These are phyloP conservation scores for Cyclotella cryptica DNA, from an alignment of 108 stramenopile genomes.

Conservation along the genomic window DNA sequence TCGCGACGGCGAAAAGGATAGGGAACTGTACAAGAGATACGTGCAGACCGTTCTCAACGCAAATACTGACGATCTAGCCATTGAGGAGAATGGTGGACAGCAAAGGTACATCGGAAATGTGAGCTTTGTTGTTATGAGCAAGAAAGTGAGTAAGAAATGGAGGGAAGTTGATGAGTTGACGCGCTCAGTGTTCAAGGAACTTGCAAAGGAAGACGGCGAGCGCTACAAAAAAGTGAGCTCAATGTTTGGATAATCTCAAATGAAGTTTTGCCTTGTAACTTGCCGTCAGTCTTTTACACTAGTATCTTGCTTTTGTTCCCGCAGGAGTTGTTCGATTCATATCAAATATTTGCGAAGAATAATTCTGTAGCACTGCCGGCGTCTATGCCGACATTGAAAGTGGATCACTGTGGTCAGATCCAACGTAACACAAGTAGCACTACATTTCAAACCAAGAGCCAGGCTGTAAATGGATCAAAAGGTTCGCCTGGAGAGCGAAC, in stretches of 20 bases:
- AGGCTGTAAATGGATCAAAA: background rate
- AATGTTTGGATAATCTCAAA: background rate
- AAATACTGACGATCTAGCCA: background rate
- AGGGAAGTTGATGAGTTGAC: background rate
- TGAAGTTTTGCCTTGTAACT: too few relatives aligned
- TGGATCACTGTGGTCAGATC: background rate
- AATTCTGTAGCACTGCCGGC: too few relatives aligned
- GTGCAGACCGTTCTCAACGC: background rate
- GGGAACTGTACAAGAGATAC: background rate
- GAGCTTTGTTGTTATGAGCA: constrained; percentile 13
- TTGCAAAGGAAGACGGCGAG: background rate
- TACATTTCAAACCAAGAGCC: background rate
- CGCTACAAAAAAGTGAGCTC: background rate
- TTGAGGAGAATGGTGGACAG: background rate
- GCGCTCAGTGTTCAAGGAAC: background rate
- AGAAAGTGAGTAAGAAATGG: constrained; percentile 9
- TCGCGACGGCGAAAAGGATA: background rate
- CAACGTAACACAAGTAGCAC: background rate
- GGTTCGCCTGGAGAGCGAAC: background rate
- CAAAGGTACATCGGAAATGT: background rate
- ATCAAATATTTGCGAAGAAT: background rate
- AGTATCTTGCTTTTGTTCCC: background rate
- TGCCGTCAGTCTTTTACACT: too few relatives aligned
- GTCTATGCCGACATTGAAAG: background rate
- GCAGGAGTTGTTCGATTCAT: constrained; percentile 2